Evolutionary conservation across 139 green algal genomes (phyloP), one percentile per base, ranked within the genome.

Genomic region (Spirogloea muscicola): DNA sequence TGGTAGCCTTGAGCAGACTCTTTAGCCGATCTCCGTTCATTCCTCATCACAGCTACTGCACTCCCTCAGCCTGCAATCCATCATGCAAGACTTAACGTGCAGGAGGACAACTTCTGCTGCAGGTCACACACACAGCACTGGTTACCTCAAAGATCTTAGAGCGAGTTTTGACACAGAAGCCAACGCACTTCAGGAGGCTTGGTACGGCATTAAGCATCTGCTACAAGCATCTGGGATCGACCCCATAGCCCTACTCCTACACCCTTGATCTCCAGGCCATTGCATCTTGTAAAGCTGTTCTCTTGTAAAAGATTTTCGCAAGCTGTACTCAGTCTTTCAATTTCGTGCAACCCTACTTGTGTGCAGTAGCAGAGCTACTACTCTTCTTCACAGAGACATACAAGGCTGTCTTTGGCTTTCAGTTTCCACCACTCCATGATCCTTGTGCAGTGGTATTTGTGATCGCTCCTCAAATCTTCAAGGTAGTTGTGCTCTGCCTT

Each of bases 121-220:
- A 89, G 84, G 90, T 97, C 3, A 95, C 93, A 0, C 92, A 97
- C 79, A 96, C 89, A 1, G 92, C 91, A 1, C 78, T 97, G 21
- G 89, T 86, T 9, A 94, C 90, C 3, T 79, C 85, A 5, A 61
- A 77, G 0, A 82, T 96, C 3, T 68, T 96, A 37, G 37, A 67
- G 6, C 49, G 80, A 6, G 82, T 96, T 34, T 68, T 40, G 48
- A 77, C 33, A 3, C 18, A 40, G 21, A n/a, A 31, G 34, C 27
- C 52, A 7, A 59, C 73, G 25, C 49, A 42, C 13, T 67, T 81
- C 36, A n/a, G n/a, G n/a, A n/a, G n/a, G n/a, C n/a, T n/a, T n/a
- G n/a, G n/a, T n/a, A n/a, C n/a, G n/a, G n/a, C n/a, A n/a, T n/a
- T n/a, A n/a, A n/a, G n/a, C n/a, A n/a, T n/a, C n/a, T n/a, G n/a